Evolutionary conservation across 345 rosid genomes (phyloP).

Genomic region (Arabidopsis thaliana): DNA sequence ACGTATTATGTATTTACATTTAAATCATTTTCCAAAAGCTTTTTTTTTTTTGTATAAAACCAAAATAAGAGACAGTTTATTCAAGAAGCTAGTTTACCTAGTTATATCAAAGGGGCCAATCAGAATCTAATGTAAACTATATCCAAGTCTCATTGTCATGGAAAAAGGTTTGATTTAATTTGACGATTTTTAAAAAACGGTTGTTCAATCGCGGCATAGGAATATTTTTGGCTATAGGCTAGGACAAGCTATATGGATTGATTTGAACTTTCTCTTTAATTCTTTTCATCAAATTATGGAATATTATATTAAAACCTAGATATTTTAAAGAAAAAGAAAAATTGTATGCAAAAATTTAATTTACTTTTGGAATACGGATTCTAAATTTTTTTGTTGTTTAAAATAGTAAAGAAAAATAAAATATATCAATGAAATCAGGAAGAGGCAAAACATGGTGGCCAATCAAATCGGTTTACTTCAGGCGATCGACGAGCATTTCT

Average conservation of each 20-base stretch:
- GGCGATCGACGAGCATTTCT: slow-evolving; percentile 23
- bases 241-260: not conserved
- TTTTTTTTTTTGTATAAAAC: too few species aligned
- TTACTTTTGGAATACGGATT: slow-evolving; percentile 7
- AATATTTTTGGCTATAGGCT: slow-evolving; percentile 17
- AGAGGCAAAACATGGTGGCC: slow-evolving; percentile 39
- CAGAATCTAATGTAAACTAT: not conserved
- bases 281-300: not conserved
- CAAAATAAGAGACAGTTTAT: not conserved
- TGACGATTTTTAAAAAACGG: not conserved
- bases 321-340: too few species aligned
- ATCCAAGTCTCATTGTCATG: slow-evolving; percentile 1
- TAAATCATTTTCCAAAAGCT: too few species aligned
- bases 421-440: slow-evolving; percentile 17
- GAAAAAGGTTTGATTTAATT: not conserved
- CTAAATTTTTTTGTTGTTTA: not conserved
- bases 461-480: slow-evolving; percentile 36
- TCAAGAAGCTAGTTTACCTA: not conserved
- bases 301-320: not conserved
- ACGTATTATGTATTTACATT: not conserved
- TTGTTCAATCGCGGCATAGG: not conserved
- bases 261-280: not conserved
- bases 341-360: not conserved
- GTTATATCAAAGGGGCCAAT: not conserved
- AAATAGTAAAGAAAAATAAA: not conserved